These are phyloP conservation scores for Thelonectria rubi DNA, from an alignment of 2,329 filamentous ascomycete genomes.

Conservation along the genomic window DNA sequence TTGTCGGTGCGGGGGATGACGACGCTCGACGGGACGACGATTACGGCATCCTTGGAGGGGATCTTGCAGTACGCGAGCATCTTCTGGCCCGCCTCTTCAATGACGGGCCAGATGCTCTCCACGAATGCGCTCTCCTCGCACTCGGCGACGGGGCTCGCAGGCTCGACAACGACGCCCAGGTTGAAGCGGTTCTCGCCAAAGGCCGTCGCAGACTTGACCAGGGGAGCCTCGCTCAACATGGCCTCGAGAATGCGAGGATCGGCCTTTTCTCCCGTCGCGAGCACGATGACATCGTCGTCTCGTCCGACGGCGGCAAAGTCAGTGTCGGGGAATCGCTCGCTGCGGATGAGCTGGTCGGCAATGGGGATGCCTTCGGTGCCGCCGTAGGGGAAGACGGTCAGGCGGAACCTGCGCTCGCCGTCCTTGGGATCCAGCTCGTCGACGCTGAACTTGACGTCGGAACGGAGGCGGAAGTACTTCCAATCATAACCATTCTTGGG, in stretches of 20 bases:
- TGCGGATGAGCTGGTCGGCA: conserved; percentile 45
- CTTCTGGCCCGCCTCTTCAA: conserved; percentile 24
- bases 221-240: conserved; percentile 27
- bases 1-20: conserved; percentile 39
- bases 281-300: conserved; percentile 44
- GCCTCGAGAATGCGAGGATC: conserved; percentile 36
- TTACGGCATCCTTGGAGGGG: conserved; percentile 33
- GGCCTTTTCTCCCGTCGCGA: conserved; percentile 40
- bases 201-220: conserved; percentile 30
- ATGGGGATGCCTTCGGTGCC: conserved; percentile 43
- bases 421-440: conserved; percentile 34
- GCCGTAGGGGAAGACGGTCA: conserved; percentile 43
- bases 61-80: conserved; percentile 35
- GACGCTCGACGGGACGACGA: conserved; percentile 23
- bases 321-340: conserved; percentile 35
- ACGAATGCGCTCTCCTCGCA: conserved; percentile 22
- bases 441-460: conserved; percentile 42
- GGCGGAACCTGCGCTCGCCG: conserved; percentile 34
- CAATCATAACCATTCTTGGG: conserved; percentile 45
- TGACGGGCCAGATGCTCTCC: conserved; percentile 31
- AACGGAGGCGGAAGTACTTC: conserved; percentile 45
- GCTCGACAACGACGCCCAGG: conserved; percentile 38
- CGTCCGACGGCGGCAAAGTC: conserved; percentile 45
- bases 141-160: conserved; percentile 11
- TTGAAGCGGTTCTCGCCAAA: conserved; percentile 38